Conservation (phyloP, 805 yeast genomes). For the Saturnispora zaruensis region DNA sequence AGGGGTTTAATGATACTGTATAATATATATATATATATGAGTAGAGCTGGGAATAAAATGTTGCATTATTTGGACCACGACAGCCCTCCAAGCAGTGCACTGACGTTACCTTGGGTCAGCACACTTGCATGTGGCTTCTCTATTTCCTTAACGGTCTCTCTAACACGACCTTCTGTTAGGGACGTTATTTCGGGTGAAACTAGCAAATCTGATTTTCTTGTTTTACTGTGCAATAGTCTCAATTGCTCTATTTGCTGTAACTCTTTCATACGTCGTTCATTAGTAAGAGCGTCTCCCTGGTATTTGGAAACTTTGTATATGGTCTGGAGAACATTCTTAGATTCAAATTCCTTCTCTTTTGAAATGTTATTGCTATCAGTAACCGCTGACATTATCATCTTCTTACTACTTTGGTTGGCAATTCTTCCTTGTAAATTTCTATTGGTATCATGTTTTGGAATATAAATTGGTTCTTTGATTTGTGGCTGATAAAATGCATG, state of each 20-base stretch:
- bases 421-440: background rate
- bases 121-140: constrained; percentile 1
- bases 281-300: constrained; percentile 5
- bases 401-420: background rate
- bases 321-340: constrained; percentile 2
- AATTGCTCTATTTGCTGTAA: constrained; percentile 7
- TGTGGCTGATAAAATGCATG: constrained; percentile 21
- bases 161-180: constrained; percentile 22
- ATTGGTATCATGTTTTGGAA: constrained; percentile 7
- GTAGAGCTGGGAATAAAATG: background rate
- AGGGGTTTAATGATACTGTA: background rate
- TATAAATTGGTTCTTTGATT: constrained; percentile 20
- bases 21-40: background rate
- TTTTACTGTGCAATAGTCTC: background rate
- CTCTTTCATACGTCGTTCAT: constrained; percentile 8
- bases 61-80: constrained; percentile 1
- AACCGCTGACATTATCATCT: background rate
- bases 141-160: constrained; percentile 22
- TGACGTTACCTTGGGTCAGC: background rate
- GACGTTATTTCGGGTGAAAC: constrained; percentile 17
- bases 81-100: background rate
- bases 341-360: background rate
- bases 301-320: constrained; percentile 2
- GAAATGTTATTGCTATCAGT: background rate
- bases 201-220: constrained; percentile 2